Evolutionary conservation across 345 rosid species (phyloP), one percentile per base, ranked within the genome.

Genomic region (Ricinus communis): DNA sequence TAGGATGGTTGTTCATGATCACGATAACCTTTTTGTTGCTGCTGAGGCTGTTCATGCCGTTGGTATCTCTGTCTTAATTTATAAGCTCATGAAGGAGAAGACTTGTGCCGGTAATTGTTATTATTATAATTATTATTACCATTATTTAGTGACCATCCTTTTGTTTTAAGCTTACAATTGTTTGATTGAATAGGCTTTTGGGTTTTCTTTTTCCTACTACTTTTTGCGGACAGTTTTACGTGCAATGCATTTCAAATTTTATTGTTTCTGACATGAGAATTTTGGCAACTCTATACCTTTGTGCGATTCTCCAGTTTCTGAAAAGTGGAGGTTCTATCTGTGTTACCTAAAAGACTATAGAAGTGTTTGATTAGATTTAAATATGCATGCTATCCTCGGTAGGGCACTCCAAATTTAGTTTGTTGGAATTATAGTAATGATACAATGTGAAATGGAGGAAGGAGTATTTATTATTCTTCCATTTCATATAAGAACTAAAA

Each of bases 21-120:
- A 95, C 71, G 98, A 92, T 67, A 95, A 90, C 69, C 98, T 95
- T 78, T 95, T 95, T 71, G 97, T 93, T 24, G 99, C 98, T 47
- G 94, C 99, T 6, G 98, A 95, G 86, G 94, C 94, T 24, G 96
- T 93, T 24, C 99, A 95, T 86, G 90, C 96, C 46, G 73, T 90
- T 30, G 99, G 99, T 70, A 95, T 95, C 77, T 84, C 88, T 67
- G 99, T 95, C 65, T 90, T 95, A 33, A 90, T 92, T 38, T 95
- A 92, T 84, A 95, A 95, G 83, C 94, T 95, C 74, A 90, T 77
- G 79, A 95, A 89, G 83, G 98, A 95, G 80, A 92, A 82, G 78
- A 90, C 97, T 64, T 95, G 99, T 72, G 96, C 99, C 8, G 98
- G 98, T 90, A 82, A n/a, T n/a, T n/a, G n/a, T n/a, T n/a, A n/a